These are phyloP conservation scores for Acer yangbiense DNA, from an alignment of 345 rosid genomes.

Conservation along the genomic window DNA sequence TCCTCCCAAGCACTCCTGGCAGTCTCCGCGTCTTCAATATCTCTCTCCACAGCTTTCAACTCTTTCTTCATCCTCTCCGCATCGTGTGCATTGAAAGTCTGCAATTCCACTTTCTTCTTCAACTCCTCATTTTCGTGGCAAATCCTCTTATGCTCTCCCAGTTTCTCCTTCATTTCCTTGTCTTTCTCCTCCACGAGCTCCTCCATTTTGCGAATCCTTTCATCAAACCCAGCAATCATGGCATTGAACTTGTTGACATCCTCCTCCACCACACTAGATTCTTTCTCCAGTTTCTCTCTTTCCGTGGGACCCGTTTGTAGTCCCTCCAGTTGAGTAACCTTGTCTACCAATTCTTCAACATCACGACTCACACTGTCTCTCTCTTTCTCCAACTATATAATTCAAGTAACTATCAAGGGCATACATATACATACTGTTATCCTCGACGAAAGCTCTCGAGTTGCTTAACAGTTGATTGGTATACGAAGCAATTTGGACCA, in stretches of 20 bases:
- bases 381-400: no score
- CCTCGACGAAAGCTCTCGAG: no score
- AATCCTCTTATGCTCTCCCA: constrained; percentile 58
- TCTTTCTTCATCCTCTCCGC: constrained; percentile 95
- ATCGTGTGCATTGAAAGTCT: constrained; percentile 70
- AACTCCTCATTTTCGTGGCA: constrained; percentile 73
- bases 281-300: constrained; percentile 58
- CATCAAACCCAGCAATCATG: constrained; percentile 49
- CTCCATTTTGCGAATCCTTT: constrained; percentile 42
- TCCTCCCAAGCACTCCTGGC: constrained; percentile 66
- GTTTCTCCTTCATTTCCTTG: constrained; percentile 51
- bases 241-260: constrained; percentile 71
- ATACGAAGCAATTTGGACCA: no score
- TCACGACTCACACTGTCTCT: constrained; percentile 30
- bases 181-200: constrained; percentile 61
- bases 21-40: constrained; percentile 58
- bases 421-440: no score
- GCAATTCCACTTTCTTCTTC: constrained; percentile 68
- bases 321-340: constrained; percentile 49
- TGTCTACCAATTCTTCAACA: constrained; percentile 33
- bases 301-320: constrained; percentile 40
- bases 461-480: no score
- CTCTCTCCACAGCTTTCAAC: constrained; percentile 83
- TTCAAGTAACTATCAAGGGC: no score
- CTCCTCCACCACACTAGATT: constrained; percentile 55